A percentile compares a stretch with the other conserved stretches of the same genome.
Evolutionary conservation across 1,139 yeast species (phyloP).

Genomic region (Entelexis sorbosivorans): DNA sequence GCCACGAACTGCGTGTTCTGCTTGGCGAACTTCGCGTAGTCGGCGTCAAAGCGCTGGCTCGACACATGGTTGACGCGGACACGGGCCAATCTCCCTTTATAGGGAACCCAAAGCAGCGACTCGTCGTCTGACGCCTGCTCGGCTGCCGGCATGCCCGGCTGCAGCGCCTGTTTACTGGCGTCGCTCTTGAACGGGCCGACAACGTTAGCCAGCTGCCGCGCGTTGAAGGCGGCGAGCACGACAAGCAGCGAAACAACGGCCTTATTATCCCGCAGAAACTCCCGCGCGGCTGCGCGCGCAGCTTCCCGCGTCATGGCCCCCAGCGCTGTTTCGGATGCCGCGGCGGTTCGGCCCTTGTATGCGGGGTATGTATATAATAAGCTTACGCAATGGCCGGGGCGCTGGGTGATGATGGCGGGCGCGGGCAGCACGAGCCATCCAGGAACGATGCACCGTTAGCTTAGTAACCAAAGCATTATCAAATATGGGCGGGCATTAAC

Average conservation of each 20-base stretch:
- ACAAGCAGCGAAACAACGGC: slow-evolving; percentile 3
- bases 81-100: slow-evolving; percentile 36
- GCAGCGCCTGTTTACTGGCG: neutral
- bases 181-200: slow-evolving; percentile 1
- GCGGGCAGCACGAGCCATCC: too few relatives aligned
- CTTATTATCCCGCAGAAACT: slow-evolving; percentile 3
- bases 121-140: slow-evolving; percentile 5
- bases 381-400: too few relatives aligned
- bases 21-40: slow-evolving; percentile 50
- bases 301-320: slow-evolving; percentile 1
- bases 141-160: neutral
- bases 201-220: slow-evolving; percentile 3
- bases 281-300: slow-evolving; percentile 5
- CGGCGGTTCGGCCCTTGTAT: neutral
- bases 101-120: slow-evolving; percentile 20
- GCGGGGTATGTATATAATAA: neutral
- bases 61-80: slow-evolving; percentile 52
- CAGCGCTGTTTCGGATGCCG: neutral
- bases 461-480: too few relatives aligned
- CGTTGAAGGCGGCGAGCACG: neutral
- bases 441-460: too few relatives aligned
- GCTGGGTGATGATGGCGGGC: too few relatives aligned
- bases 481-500: too few relatives aligned
- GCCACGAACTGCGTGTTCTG: slow-evolving; percentile 42
- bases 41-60: slow-evolving; percentile 55